Percentiles rank a stretch among this genome's conserved stretches.
Evolutionary conservation across 768 basidiomycete genomes (phyloP).

Genomic region (Boletus bicolor): DNA sequence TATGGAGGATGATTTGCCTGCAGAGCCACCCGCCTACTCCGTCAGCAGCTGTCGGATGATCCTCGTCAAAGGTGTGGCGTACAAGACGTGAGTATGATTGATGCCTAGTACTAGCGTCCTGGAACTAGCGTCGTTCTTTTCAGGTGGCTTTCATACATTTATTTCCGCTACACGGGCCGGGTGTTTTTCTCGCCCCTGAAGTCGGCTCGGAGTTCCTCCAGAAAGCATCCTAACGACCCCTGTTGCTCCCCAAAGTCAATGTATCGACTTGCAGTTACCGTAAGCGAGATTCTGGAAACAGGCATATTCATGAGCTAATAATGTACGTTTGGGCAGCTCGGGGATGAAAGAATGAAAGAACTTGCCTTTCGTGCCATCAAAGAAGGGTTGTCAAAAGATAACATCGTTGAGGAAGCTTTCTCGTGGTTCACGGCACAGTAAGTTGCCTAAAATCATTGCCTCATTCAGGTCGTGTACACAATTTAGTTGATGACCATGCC

Average conservation of each 20-base stretch:
- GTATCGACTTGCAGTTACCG: slow-evolving; percentile 33
- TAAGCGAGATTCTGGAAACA: slow-evolving; percentile 7
- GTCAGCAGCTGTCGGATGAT: slow-evolving; percentile 21
- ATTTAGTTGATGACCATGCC: background rate
- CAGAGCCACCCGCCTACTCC: slow-evolving; percentile 22
- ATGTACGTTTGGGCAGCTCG: slow-evolving; percentile 14
- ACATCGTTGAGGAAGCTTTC: slow-evolving; percentile 29
- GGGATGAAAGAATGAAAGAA: slow-evolving; percentile 26
- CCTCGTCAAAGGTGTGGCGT: slow-evolving; percentile 29
- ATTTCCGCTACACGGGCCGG: slow-evolving; percentile 32
- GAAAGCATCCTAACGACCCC: background rate
- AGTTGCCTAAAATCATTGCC: slow-evolving; percentile 6
- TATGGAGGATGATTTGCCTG: background rate
- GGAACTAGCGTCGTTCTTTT: background rate
- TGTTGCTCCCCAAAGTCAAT: slow-evolving; percentile 38
- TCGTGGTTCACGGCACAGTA: slow-evolving; percentile 33
- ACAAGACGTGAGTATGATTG: slow-evolving; percentile 25
- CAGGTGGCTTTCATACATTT: slow-evolving; percentile 29
- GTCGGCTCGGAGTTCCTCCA: slow-evolving; percentile 9
- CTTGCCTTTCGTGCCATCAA: slow-evolving; percentile 24
- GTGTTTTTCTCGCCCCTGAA: slow-evolving; percentile 25
- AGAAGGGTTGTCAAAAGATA: slow-evolving; percentile 21
- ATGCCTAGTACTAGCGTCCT: background rate
- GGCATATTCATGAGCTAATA: background rate
- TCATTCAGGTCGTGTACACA: background rate